These are phyloP conservation scores for Cordyceps javanica DNA, from an alignment of 2,329 filamentous ascomycete genomes.

Conservation along the genomic window DNA sequence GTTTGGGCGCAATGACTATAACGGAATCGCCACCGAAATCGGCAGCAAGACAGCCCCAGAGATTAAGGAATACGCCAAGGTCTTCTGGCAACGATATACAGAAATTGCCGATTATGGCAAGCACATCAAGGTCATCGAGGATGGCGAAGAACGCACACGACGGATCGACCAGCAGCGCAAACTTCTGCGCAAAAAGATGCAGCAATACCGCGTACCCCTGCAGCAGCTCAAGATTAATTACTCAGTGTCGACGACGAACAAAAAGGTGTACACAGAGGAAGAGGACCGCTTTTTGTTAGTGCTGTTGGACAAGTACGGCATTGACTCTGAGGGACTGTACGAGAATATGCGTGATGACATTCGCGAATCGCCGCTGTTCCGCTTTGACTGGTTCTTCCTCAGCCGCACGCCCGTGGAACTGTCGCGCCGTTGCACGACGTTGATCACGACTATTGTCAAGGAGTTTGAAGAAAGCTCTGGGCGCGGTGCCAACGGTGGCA, in stretches of 20 bases:
- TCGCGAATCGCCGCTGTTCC: constrained; percentile 86
- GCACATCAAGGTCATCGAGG: constrained; percentile 81
- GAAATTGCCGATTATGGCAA: constrained; percentile 87
- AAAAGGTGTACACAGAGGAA: constrained; percentile 98
- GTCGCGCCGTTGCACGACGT: constrained; percentile 83
- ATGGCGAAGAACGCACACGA: constrained; percentile 82
- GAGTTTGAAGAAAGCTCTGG: constrained; percentile 74
- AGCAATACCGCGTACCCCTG: constrained; percentile 91
- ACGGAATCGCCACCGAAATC: constrained; percentile 79
- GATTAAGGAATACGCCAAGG: constrained; percentile 84
- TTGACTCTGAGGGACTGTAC: constrained; percentile 85
- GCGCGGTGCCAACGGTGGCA: constrained; percentile 54
- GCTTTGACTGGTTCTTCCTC: constrained; percentile 99
- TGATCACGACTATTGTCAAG: constrained; percentile 88
- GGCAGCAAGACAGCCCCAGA: constrained; percentile 84
- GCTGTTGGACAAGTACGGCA: constrained; percentile 83
- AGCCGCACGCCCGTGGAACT: constrained; percentile 91
- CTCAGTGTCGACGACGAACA: constrained; percentile 97
- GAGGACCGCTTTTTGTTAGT: constrained; percentile 94
- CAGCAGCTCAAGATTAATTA: constrained; percentile 99
- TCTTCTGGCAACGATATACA: constrained; percentile 93
- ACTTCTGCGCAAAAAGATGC: constrained; percentile 90
- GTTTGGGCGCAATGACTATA: constrained; percentile 81
- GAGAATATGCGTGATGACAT: constrained; percentile 97
- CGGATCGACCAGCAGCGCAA: constrained; percentile 90